A percentile compares a stretch with the other conserved stretches of the same genome.
Conservation (phyloP, 768 basidiomycete species). For the Boletellus emodensis region DNA sequence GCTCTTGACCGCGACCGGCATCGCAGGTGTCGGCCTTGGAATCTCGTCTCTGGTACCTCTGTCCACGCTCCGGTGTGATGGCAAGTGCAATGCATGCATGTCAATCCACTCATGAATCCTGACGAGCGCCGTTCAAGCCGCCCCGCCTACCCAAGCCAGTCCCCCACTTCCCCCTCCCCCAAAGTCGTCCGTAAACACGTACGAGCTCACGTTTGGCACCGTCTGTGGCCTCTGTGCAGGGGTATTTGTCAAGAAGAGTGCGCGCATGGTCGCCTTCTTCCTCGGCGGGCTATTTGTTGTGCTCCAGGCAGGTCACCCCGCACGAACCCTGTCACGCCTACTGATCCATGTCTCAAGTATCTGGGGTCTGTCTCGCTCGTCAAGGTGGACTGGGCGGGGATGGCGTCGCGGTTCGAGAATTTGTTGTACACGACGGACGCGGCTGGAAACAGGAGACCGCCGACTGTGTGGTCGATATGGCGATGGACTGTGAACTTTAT, state of each 20-base stretch:
- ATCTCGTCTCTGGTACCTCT: conserved; percentile 35
- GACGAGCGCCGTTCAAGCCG: conserved; percentile 8
- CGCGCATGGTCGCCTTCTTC: conserved; percentile 74
- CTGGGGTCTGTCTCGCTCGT: conserved; percentile 68
- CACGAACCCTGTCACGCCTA: background rate
- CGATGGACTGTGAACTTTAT: conserved; percentile 73
- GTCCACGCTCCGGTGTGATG: conserved; percentile 47
- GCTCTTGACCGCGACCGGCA: conserved; percentile 29
- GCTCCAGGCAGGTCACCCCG: conserved; percentile 61
- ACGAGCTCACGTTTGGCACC: conserved; percentile 86
- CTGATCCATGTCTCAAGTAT: conserved; percentile 53
- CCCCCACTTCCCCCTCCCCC: conserved; percentile 45
- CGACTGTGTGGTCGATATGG: conserved; percentile 64
- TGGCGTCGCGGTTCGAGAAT: conserved; percentile 65
- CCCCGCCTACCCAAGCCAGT: conserved; percentile 3
- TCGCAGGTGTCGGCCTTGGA: conserved; percentile 45
- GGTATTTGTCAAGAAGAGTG: conserved; percentile 94
- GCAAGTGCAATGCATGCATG: conserved; percentile 30
- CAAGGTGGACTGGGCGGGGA: conserved; percentile 74
- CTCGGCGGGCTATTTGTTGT: conserved; percentile 90
- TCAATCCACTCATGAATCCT: background rate
- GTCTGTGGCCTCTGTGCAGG: conserved; percentile 87
- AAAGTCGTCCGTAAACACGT: conserved; percentile 68
- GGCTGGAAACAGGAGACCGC: conserved; percentile 51
- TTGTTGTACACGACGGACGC: conserved; percentile 64